phyloP scores from a whole-genome alignment of 2,329 filamentous ascomycete genomes.

The Atkinsonella hypoxylon region DNA sequence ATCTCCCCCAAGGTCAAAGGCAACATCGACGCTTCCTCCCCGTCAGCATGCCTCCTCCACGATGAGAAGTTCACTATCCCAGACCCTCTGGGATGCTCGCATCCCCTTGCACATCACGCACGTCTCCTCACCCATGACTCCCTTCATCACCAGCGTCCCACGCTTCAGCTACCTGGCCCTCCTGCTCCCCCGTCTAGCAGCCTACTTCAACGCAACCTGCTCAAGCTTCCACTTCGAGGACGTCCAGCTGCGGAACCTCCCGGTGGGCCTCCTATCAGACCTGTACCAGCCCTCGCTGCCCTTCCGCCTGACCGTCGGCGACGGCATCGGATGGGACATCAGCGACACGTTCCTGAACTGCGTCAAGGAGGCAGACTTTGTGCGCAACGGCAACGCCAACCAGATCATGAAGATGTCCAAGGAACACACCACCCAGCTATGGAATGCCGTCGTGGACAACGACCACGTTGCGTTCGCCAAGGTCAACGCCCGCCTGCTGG shows the following conservation, averaged over 20 bases:
- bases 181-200: constrained; percentile 40
- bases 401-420: constrained; percentile 83
- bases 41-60: constrained; percentile 4
- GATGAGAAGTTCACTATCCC: constrained; percentile 20
- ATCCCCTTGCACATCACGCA: constrained; percentile 45
- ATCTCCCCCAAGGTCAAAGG: neutral
- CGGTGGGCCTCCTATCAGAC: constrained; percentile 43
- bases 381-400: constrained; percentile 78
- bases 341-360: constrained; percentile 52
- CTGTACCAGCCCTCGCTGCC: constrained; percentile 43
- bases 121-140: constrained; percentile 30
- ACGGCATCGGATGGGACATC: constrained; percentile 47
- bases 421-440: constrained; percentile 70
- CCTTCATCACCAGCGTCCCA: constrained; percentile 42
- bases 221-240: constrained; percentile 48
- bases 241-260: constrained; percentile 39
- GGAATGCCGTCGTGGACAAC: constrained; percentile 69
- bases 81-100: constrained; percentile 41
- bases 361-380: constrained; percentile 67
- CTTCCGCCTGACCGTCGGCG: constrained; percentile 42
- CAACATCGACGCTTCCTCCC: neutral
- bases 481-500: constrained; percentile 67
- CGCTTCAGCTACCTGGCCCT: constrained; percentile 49
- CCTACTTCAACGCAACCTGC: constrained; percentile 41
- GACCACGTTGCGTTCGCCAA: constrained; percentile 60